A percentile compares a stretch with the other conserved stretches of the same genome.
Conservation (phyloP, 805 yeast species). For the Starmerella powellii region DNA sequence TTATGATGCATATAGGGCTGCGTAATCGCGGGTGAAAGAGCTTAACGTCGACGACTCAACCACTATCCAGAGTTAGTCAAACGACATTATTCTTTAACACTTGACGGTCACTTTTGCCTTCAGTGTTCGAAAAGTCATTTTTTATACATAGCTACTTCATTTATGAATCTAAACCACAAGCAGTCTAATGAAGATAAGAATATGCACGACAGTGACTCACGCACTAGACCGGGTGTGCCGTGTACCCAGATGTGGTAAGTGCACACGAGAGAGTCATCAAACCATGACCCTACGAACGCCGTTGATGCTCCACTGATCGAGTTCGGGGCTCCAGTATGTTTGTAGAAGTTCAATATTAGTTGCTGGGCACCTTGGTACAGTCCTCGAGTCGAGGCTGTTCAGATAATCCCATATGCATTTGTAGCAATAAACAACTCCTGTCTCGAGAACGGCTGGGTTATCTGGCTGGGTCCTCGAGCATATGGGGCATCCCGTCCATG, state of each 20-base stretch:
- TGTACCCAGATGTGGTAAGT: too few relatives aligned
- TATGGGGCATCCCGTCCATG: slow-evolving; percentile 44
- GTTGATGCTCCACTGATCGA: slow-evolving; percentile 11
- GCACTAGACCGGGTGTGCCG: too few relatives aligned
- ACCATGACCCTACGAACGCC: slow-evolving; percentile 12
- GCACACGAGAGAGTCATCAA: not conserved
- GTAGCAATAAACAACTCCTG: slow-evolving; percentile 85
- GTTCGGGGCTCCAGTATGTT: slow-evolving; percentile 42
- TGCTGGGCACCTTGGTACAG: slow-evolving; percentile 48
- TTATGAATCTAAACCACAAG: too few relatives aligned
- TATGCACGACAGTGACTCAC: not conserved
- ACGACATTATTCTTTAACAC: too few relatives aligned
- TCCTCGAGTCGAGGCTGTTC: slow-evolving; percentile 34
- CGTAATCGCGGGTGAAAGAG: too few relatives aligned
- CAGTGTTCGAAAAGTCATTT: too few relatives aligned
- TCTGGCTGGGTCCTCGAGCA: slow-evolving; percentile 47
- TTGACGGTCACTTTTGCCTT: too few relatives aligned
- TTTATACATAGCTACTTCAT: too few relatives aligned
- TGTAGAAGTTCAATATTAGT: slow-evolving; percentile 62
- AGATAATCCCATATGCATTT: slow-evolving; percentile 66
- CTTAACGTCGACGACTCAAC: too few relatives aligned
- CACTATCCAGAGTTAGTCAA: too few relatives aligned
- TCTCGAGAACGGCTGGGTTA: slow-evolving; percentile 79
- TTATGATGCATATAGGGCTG: too few relatives aligned
- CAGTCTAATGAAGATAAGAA: not conserved